These are phyloP conservation scores for Metschnikowia shivogae DNA, from an alignment of 805 yeast species.

Conservation along the genomic window DNA sequence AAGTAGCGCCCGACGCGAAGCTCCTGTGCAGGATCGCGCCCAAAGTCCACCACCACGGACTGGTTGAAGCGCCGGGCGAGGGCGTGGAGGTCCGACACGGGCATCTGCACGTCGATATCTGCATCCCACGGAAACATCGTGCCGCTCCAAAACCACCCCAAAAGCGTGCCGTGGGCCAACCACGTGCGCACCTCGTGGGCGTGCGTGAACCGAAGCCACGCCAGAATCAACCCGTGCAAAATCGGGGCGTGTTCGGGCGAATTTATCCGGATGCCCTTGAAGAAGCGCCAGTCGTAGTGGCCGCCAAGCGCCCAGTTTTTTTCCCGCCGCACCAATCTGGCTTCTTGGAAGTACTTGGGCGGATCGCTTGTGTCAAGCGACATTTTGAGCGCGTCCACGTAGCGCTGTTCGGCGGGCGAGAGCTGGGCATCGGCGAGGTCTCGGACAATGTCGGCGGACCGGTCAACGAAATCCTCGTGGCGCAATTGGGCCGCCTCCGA, in stretches of 20 bases:
- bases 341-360: conserved; percentile 42
- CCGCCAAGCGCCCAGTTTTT: conserved; percentile 17
- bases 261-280: conserved; percentile 18
- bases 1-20: conserved; percentile 47
- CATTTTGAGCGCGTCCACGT: conserved; percentile 12
- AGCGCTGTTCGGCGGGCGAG: conserved; percentile 9
- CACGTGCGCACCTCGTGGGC: conserved; percentile 23
- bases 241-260: conserved; percentile 15
- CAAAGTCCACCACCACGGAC: conserved; percentile 22
- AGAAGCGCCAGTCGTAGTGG: conserved; percentile 29
- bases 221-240: conserved; percentile 22
- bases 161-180: conserved; percentile 27
- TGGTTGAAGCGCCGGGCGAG: conserved; percentile 21
- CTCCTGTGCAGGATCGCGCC: conserved; percentile 40
- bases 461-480: conserved; percentile 26
- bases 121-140: conserved; percentile 28
- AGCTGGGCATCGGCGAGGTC: conserved; percentile 9
- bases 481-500: conserved; percentile 18
- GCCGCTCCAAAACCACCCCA: conserved; percentile 30
- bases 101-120: conserved; percentile 28
- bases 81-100: conserved; percentile 22
- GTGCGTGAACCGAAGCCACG: conserved; percentile 25
- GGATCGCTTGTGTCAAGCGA: conserved; percentile 12
- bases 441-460: conserved; percentile 17
- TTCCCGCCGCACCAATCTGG: conserved; percentile 18